phyloP scores from a whole-genome alignment of 2,329 filamentous ascomycete species.

The Chrysoporthe austroafricana region DNA sequence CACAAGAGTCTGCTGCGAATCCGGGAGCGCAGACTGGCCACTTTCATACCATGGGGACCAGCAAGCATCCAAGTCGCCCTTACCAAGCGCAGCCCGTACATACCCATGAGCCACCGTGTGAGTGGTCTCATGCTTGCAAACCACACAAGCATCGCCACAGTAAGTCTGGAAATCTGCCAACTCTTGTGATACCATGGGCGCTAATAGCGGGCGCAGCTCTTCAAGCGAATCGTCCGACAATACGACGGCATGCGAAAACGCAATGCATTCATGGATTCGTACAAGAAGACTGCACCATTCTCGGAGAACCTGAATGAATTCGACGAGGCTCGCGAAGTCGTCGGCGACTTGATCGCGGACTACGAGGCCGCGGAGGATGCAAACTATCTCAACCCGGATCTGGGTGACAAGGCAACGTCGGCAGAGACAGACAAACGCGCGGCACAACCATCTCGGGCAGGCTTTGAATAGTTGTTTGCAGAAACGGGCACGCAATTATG shows the following conservation, averaged over 20 bases:
- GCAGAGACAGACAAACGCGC: constrained; percentile 58
- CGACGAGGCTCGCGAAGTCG: constrained; percentile 90
- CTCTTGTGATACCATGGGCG: constrained; percentile 5
- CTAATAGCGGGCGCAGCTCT: constrained; percentile 58
- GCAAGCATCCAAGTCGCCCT: constrained; percentile 97
- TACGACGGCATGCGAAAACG: constrained; percentile 95
- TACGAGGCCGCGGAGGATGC: constrained; percentile 94
- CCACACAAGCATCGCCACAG: constrained; percentile 93
- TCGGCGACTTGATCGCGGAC: constrained; percentile 87
- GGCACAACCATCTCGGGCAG: constrained; percentile 35
- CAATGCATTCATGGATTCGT: constrained; percentile 94
- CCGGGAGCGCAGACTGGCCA: constrained; percentile 88
- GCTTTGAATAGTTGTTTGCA: constrained; percentile 1
- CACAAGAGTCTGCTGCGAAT: constrained; percentile 98
- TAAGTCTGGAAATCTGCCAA: constrained; percentile 42
- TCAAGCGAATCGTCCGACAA: constrained; percentile 89
- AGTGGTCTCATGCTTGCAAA: constrained; percentile 98
- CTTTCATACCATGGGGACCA: constrained; percentile 98
- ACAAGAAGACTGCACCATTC: constrained; percentile 95
- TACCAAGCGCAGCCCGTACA: constrained; percentile 95
- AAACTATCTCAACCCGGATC: constrained; percentile 82
- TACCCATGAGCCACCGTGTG: constrained; percentile 90
- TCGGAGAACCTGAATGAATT: constrained; percentile 91
- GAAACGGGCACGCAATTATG: not conserved
- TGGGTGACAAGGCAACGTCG: constrained; percentile 55